These are phyloP conservation scores for Chrysoporthe austroafricana DNA, from an alignment of 2,329 filamentous ascomycete genomes.

Conservation along the genomic window DNA sequence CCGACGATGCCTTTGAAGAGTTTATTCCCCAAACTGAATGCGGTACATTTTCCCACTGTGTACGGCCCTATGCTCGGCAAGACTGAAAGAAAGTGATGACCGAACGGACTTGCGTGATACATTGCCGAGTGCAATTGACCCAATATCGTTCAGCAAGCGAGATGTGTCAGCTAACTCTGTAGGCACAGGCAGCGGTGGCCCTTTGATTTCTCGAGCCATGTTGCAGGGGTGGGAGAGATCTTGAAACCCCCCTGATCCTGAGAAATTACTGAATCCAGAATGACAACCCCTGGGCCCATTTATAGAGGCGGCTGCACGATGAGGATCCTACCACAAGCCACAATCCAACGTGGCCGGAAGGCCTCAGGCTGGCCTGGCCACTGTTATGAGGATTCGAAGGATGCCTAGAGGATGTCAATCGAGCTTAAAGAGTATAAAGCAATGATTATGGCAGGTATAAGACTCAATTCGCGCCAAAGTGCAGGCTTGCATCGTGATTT, in stretches of 20 bases:
- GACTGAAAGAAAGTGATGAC: neutral
- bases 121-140: neutral
- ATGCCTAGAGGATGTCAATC: neutral
- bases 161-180: neutral
- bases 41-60: too few relatives aligned
- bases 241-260: neutral
- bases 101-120: neutral
- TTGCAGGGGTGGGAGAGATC: neutral
- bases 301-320: neutral
- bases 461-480: neutral
- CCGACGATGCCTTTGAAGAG: neutral
- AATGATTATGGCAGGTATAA: neutral
- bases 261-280: neutral
- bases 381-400: neutral
- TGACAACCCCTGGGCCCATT: neutral
- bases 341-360: neutral
- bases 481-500: neutral
- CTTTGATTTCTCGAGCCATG: neutral
- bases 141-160: neutral
- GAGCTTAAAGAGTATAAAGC: neutral
- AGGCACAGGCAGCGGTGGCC: slow-evolving; percentile 1
- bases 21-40: neutral
- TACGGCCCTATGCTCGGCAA: neutral
- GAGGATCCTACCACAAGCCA: neutral
- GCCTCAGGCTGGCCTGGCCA: neutral